Conservation (phyloP, 148 eudicot genomes). For the Tetragonia tetragonoides region DNA sequence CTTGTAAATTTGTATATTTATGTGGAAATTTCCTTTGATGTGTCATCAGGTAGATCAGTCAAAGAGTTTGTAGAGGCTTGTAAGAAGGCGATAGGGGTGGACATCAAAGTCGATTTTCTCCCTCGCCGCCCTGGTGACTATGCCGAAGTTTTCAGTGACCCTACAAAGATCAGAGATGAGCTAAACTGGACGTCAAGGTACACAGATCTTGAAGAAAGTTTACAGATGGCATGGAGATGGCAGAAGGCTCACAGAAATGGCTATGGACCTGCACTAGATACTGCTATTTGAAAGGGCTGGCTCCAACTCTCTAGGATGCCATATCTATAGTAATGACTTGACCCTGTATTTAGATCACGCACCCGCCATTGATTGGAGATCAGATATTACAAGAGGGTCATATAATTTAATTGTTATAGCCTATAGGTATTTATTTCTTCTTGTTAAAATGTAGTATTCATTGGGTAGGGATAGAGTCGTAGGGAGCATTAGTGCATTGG, state of each 20-base stretch:
- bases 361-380: neutral
- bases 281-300: conserved; percentile 12
- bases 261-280: conserved; percentile 32
- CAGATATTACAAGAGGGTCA: neutral
- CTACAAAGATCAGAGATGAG: conserved; percentile 61
- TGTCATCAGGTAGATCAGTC: conserved; percentile 64
- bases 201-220: conserved; percentile 65
- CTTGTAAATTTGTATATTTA: neutral
- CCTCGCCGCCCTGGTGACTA: conserved; percentile 80
- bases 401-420: neutral
- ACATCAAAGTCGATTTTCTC: conserved; percentile 62
- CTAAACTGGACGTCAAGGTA: conserved; percentile 65
- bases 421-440: conserved; percentile 15
- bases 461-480: neutral
- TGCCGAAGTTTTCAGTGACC: conserved; percentile 84
- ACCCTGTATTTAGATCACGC: neutral
- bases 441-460: neutral
- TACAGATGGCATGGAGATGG: conserved; percentile 79
- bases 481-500: conserved; percentile 11
- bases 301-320: neutral
- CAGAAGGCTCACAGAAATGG: conserved; percentile 72
- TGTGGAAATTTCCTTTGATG: neutral
- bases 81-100: conserved; percentile 71
- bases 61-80: conserved; percentile 81
- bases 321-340: neutral